Conservation (phyloP, 306 rosid genomes). For the Boehmeria nivea region DNA sequence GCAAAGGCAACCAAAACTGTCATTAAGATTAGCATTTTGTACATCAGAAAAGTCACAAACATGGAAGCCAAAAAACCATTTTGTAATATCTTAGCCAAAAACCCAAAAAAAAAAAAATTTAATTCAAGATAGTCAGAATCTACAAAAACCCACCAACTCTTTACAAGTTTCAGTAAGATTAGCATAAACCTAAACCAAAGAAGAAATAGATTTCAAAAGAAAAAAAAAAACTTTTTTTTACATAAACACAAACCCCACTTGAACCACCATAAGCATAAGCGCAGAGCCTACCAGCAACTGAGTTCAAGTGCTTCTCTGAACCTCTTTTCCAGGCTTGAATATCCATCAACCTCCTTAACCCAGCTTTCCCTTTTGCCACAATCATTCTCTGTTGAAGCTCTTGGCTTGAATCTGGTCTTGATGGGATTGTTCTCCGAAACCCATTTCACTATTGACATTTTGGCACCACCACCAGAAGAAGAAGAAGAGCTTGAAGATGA, state of each 20-base stretch:
- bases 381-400: not conserved
- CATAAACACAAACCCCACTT: not conserved
- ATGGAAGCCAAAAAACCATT: not conserved
- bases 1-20: too few species aligned
- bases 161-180: too few species aligned
- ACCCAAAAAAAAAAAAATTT: not conserved
- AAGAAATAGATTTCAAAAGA: not conserved
- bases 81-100: not conserved
- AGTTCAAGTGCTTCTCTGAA: slow-evolving; percentile 6
- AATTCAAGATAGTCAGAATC: too few species aligned
- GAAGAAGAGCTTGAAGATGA: slow-evolving; percentile 2
- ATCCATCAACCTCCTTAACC: not conserved
- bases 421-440: not conserved
- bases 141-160: not conserved
- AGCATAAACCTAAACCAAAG: not conserved
- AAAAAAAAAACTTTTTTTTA: not conserved
- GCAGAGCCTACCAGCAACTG: slow-evolving; percentile 11
- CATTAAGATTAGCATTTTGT: too few species aligned
- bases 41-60: too few species aligned
- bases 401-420: not conserved
- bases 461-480: not conserved
- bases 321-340: not conserved
- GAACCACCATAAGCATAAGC: not conserved
- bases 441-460: slow-evolving; percentile 4
- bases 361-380: not conserved